Evolutionary conservation across 805 yeast species (phyloP).

Genomic region (Yarrowia yakushimensis): DNA sequence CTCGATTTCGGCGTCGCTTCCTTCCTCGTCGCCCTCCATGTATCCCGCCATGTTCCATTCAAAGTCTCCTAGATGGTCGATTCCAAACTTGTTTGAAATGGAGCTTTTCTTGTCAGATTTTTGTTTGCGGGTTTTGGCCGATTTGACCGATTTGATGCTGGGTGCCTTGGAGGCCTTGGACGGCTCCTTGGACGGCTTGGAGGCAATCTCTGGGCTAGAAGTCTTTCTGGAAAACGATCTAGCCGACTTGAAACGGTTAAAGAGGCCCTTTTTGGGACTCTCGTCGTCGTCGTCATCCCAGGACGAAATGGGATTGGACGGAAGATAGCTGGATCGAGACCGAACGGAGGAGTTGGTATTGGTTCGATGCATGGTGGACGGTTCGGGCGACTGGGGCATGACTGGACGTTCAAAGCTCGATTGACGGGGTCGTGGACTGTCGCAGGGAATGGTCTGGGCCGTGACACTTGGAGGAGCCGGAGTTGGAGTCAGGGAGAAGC

Average conservation of each 20-base stretch:
- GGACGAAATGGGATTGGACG: neutral
- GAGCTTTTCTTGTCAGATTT: neutral
- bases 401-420: neutral
- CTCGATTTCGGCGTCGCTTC: neutral
- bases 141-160: neutral
- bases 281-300: constrained; percentile 21
- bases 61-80: neutral
- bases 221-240: neutral
- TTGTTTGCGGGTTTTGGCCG: neutral
- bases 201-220: neutral
- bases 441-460: neutral
- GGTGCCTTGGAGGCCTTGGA: neutral
- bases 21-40: constrained; percentile 18
- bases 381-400: neutral
- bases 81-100: neutral
- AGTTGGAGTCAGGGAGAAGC: neutral
- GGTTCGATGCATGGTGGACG: neutral
- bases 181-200: neutral
- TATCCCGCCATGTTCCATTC: constrained; percentile 4
- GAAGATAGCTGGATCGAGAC: neutral
- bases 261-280: neutral
- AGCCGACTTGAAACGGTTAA: neutral
- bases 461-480: neutral
- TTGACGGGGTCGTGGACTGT: neutral
- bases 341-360: neutral